phyloP scores from a whole-genome alignment of 768 basidiomycete genomes.

The Sarcodon aspratus region DNA sequence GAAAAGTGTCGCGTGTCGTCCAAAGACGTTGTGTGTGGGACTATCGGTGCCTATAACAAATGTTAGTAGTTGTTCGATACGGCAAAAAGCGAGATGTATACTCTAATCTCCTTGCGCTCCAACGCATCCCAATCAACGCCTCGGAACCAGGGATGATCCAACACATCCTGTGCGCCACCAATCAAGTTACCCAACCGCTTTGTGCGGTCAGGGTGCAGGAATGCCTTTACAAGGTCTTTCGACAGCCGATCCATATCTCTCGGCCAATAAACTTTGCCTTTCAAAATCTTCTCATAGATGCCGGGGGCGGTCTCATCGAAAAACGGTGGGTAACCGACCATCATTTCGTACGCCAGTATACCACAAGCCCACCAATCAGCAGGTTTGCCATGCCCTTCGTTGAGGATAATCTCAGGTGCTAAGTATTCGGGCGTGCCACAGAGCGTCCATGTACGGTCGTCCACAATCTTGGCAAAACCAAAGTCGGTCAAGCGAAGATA shows the following conservation, averaged over 20 bases:
- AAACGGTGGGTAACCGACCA: conserved; percentile 97
- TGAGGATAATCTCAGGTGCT: conserved; percentile 96
- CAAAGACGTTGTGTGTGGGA: conserved; percentile 66
- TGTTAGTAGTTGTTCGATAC: conserved; percentile 1
- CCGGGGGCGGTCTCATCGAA: conserved; percentile 97
- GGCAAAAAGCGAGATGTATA: conserved; percentile 22
- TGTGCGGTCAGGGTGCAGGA: conserved; percentile 85
- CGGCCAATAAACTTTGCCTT: conserved; percentile 86
- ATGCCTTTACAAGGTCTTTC: conserved; percentile 76
- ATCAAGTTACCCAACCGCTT: conserved; percentile 90
- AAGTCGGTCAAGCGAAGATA: conserved; percentile 96
- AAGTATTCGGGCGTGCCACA: conserved; percentile 96
- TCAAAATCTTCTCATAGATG: conserved; percentile 96
- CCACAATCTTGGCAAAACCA: conserved; percentile 95
- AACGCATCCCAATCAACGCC: conserved; percentile 90
- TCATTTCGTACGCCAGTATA: conserved; percentile 95
- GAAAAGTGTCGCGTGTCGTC: conserved; percentile 86
- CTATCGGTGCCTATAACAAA: conserved; percentile 61
- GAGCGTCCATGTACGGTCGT: conserved; percentile 95
- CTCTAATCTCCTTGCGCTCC: conserved; percentile 78
- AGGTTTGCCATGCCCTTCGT: conserved; percentile 95
- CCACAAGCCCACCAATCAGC: conserved; percentile 99
- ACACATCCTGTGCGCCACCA: conserved; percentile 84
- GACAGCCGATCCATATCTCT: conserved; percentile 81
- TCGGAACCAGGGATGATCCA: conserved; percentile 90